phyloP scores from a whole-genome alignment of 257 asterid genomes.

The Voacanga thouarsii region DNA sequence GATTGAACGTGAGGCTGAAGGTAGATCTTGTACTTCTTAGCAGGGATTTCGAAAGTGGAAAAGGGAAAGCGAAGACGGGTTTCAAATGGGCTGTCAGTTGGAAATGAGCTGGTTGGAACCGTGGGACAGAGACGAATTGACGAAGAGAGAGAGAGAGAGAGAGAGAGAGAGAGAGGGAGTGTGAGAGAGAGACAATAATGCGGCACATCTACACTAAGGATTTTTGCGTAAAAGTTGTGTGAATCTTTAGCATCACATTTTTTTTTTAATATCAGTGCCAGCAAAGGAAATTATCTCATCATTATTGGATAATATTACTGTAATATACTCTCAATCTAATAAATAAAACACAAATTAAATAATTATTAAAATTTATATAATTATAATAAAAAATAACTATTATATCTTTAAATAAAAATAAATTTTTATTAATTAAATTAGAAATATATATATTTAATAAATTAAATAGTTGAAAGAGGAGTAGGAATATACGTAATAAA shows the following conservation, averaged over 20 bases:
- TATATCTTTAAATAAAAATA: too few species aligned
- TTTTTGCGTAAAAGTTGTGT: background rate
- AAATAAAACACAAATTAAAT: too few species aligned
- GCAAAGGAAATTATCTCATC: too few species aligned
- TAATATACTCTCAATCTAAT: too few species aligned
- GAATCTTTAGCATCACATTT: background rate
- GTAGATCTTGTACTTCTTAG: slow-evolving; percentile 11
- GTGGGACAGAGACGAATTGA: slow-evolving; percentile 10
- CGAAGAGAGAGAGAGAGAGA: background rate
- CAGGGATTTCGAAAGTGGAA: slow-evolving; percentile 5
- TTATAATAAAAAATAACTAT: too few species aligned
- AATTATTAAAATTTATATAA: too few species aligned
- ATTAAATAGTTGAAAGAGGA: too few species aligned
- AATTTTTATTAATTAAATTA: too few species aligned
- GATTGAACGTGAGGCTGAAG: background rate
- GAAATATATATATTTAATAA: too few species aligned
- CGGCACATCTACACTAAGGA: slow-evolving; percentile 12
- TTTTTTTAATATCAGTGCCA: too few species aligned
- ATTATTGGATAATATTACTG: too few species aligned
- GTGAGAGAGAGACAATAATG: slow-evolving; percentile 14
- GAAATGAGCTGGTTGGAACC: slow-evolving; percentile 16
- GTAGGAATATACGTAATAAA: too few species aligned
- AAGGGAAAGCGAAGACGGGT: slow-evolving; percentile 4
- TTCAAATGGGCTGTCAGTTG: background rate
- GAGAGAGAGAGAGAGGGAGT: slow-evolving; percentile 9